Percentiles rank a stretch among this genome's conserved stretches.
Evolutionary conservation across 441 rosid genomes (phyloP).

Genomic region (Iberis amara): DNA sequence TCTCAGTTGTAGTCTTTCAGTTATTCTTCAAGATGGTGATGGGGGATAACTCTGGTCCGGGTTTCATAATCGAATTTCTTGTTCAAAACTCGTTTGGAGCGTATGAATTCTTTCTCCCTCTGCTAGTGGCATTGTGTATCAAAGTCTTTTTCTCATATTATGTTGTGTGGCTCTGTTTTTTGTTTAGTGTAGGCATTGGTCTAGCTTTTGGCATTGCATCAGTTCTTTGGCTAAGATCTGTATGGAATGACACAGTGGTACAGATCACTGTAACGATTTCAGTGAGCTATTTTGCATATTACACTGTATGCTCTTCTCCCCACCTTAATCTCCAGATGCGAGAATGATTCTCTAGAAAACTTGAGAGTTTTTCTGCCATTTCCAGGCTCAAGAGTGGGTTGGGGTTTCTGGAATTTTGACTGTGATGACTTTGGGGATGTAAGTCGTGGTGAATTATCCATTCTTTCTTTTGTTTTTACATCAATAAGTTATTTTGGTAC

Average conservation of each 20-base stretch:
- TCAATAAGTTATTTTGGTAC: neutral
- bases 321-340: neutral
- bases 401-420: slow-evolving; percentile 85
- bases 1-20: slow-evolving; percentile 88
- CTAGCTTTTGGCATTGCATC: slow-evolving; percentile 80
- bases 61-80: slow-evolving; percentile 59
- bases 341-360: slow-evolving; percentile 15
- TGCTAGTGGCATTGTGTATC: slow-evolving; percentile 1
- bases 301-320: slow-evolving; percentile 57
- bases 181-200: slow-evolving; percentile 74
- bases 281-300: slow-evolving; percentile 81
- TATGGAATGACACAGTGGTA: slow-evolving; percentile 79
- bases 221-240: slow-evolving; percentile 80
- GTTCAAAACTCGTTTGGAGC: slow-evolving; percentile 72
- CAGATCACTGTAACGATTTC: slow-evolving; percentile 82
- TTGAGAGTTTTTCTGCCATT: slow-evolving; percentile 27
- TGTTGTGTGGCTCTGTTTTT: slow-evolving; percentile 26
- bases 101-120: slow-evolving; percentile 44
- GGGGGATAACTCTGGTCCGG: slow-evolving; percentile 55
- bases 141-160: slow-evolving; percentile 14
- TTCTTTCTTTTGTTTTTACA: slow-evolving; percentile 16
- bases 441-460: slow-evolving; percentile 45
- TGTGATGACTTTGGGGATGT: slow-evolving; percentile 95
- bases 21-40: slow-evolving; percentile 77
- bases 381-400: slow-evolving; percentile 82